Evolutionary conservation across 2,329 filamentous ascomycete species (phyloP).

Genomic region (Cladosporium sp.): DNA sequence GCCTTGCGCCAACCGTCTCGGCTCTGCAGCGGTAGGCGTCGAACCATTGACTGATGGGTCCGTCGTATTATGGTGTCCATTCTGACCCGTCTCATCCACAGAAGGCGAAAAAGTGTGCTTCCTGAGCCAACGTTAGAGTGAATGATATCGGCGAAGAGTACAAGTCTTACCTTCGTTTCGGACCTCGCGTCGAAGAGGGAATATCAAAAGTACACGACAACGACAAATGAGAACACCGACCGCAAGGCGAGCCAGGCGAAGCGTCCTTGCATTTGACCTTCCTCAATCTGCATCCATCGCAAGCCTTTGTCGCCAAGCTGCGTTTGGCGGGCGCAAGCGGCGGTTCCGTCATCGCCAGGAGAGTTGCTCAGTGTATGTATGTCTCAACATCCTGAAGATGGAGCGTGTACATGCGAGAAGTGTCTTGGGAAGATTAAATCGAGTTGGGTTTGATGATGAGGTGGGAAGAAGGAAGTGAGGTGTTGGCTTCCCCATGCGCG

Average conservation of each 20-base stretch:
- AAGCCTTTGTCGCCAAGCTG: conserved; percentile 8
- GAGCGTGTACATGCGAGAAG: no score
- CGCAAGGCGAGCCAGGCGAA: not conserved
- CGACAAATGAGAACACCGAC: conserved; percentile 6
- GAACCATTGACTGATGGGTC: not conserved
- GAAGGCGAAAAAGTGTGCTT: not conserved
- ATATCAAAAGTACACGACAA: conserved; percentile 9
- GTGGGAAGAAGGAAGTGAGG: no score
- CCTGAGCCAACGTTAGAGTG: not conserved
- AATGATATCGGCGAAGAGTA: not conserved
- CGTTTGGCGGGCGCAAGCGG: conserved; percentile 4
- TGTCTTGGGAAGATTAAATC: no score
- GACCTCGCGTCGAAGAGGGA: conserved; percentile 5
- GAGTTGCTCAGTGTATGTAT: no score
- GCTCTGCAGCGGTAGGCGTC: not conserved
- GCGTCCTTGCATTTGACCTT: conserved; percentile 13
- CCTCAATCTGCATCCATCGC: conserved; percentile 9
- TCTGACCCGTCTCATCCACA: not conserved
- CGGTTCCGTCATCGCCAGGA: conserved; percentile 1
- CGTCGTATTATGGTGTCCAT: not conserved
- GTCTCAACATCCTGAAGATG: no score
- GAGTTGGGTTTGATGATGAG: no score
- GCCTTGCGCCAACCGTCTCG: not conserved
- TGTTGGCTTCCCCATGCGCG: no score
- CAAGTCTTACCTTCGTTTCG: conserved; percentile 8